These are phyloP conservation scores for Agaricus subrufescens DNA, from an alignment of 768 basidiomycete genomes.

Conservation along the genomic window DNA sequence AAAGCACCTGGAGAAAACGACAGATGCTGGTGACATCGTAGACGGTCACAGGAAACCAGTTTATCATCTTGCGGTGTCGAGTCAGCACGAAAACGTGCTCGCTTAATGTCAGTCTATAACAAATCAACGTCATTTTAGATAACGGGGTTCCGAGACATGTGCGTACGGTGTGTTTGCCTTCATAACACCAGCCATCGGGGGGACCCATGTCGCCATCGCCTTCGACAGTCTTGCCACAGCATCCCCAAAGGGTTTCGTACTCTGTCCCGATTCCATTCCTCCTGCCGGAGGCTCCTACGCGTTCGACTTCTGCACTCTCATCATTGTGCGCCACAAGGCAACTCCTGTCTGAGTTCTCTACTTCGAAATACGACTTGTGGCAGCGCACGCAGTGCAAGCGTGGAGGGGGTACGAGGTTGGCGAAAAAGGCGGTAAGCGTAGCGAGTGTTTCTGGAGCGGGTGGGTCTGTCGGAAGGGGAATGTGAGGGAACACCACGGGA, in stretches of 20 bases:
- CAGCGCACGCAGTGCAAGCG: conserved; percentile 72
- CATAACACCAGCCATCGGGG: conserved; percentile 85
- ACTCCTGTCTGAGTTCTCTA: conserved; percentile 69
- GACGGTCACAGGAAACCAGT: conserved; percentile 51
- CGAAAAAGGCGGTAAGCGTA: conserved; percentile 54
- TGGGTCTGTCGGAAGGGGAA: conserved; percentile 32
- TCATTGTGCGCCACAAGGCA: conserved; percentile 76
- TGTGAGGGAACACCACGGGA: conserved; percentile 16
- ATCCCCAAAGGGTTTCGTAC: conserved; percentile 62
- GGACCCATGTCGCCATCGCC: conserved; percentile 81
- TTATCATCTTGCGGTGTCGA: conserved; percentile 66
- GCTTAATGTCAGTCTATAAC: conserved; percentile 61
- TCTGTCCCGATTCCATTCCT: conserved; percentile 24
- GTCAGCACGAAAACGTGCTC: conserved; percentile 76
- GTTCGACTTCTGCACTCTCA: conserved; percentile 72
- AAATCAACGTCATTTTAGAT: conserved; percentile 3
- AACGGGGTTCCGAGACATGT: conserved; percentile 10
- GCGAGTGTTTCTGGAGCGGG: conserved; percentile 28
- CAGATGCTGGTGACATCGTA: conserved; percentile 49
- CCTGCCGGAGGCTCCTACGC: conserved; percentile 31
- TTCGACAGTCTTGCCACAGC: conserved; percentile 68
- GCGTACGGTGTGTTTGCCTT: conserved; percentile 73
- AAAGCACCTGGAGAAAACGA: conserved; percentile 16
- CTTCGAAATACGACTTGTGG: conserved; percentile 62
- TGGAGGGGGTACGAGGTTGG: conserved; percentile 59